Evolutionary conservation across 2,329 filamentous ascomycete genomes (phyloP), one percentile per base, ranked within the genome.

Genomic region (Neocatenulostroma microsporum): DNA sequence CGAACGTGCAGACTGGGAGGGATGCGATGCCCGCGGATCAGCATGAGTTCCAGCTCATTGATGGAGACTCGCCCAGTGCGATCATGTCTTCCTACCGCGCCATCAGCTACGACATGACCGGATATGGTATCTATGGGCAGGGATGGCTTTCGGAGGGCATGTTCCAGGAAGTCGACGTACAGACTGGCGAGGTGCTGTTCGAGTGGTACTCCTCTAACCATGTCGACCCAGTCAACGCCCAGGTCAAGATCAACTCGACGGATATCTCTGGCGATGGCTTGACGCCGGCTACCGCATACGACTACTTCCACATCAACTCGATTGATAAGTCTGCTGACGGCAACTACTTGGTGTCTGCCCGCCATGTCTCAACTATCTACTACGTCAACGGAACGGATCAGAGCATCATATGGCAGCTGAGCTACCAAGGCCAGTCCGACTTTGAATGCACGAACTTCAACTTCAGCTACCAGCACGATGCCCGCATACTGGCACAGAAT

Each of bases 201-300:
- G 72, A 76, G 42, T 76, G 73, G 73, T 63, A 60, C 27, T 69
- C 66, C 41, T 53, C 74, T 2, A 69, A 74, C 29, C 67, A 74
- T 49, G 59, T 73, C 14, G 55, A 61, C 13, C 68, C 67, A 1
- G 57, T 62, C 26, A 65, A 66, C 62, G 49, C 42, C n/a, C 34
- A 42, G 18, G 64, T 66, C 29, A 50, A 50, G 33, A 60, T 63
- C 6, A 54, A 56, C 23, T 55, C 56, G 18, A 50, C 48, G 23
- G 53, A 53, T 29, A 45, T 48, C 0, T 48, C 62, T 12, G 66
- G 67, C 17, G 62, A 62, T 26, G 66, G 64, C n/a, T 50, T 65
- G 40, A 58, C 60, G 8, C 55, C 58, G n/a, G 46, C 51, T 25
- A 62, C 63, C 9, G 62, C 64, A 1, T 72, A 62, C 50, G 70